Evolutionary conservation across 2,329 filamentous ascomycete species (phyloP), one percentile per base, ranked within the genome.

Genomic region (Aspergillus aculeatus): DNA sequence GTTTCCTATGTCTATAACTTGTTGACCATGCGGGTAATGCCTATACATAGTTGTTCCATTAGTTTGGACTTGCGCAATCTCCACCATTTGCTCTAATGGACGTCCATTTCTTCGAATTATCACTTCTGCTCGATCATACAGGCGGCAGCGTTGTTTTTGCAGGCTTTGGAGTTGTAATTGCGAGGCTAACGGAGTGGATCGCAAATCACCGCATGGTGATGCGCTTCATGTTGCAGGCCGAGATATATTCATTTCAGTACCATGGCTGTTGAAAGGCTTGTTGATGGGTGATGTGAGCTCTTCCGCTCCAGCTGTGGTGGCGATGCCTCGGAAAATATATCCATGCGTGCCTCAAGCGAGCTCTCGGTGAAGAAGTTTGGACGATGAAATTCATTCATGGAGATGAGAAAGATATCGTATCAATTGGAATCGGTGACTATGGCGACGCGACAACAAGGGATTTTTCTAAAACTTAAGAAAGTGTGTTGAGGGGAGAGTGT

Each of bases 1-100:
- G 38, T 65, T 57, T 64, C 63, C 54, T 66, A 62, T 63, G 62
- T 65, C 54, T 65, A 63, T 61, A 59, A 58, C 48, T 44, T 55
- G n/a, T 23, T 48, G 26, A 56, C 41, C 60, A 48, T 49, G 49
- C 44, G 49, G 38, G 19, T 49, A 54, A 55, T 59, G 24, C 54
- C 60, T 59, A 59, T 59, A 58, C 58, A 62, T 64, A 65, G 59
- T 54, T 62, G 59, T 62, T 51, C 59, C 47, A 60, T 58, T 51
- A 62, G 56, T 47, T 58, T 55, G 58, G 57, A 57, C 35, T 31
- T 32, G 56, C 32, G 53, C 50, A 44, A 24, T 53, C 5, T 16
- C 41, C 21, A 29, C 23, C 51, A 24, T 44, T 19, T 44, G 14
- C 14, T 44, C 6, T 14, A 16, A 44, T 19, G 4, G 3, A n/a